Base-by-base conservation (phyloP, 2,329 filamentous ascomycete species). In the Aschersonia sp. region DNA sequence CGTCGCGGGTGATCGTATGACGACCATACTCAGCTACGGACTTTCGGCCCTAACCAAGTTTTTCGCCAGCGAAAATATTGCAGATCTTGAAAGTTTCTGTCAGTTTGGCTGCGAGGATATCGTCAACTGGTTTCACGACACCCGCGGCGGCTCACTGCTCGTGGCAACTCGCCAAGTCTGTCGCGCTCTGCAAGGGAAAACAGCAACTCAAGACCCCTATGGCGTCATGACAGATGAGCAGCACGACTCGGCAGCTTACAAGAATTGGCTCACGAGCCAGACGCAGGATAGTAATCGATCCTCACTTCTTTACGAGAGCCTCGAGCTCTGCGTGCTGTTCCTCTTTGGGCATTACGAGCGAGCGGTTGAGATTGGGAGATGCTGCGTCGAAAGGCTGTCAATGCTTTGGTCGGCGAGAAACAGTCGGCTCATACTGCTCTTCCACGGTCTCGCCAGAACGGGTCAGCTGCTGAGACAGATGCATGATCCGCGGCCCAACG, bases 111-210 rank as follows among this genome's bases (percentile, higher is more conserved):
- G 81, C 51, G 77, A 88, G 51, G 85, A 89, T 52, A 77, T 86
- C 50, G 77, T 78, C 1, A 78, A 82, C 45, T 89, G 85, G 85
- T 70, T 80, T 44, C 68, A 73, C 43, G 85, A 89, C 55, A 74
- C 82, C 1, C 73, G 84, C 50, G 85, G 85, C 12, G 85, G 85
- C 2, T 78, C 79, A 0, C 68, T 88, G 46, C 66, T 89, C 5
- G 76, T 84, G 51, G 73, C 76, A 3, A 70, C 82, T 3, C 69
- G 82, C 45, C 85, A 89, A 59, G 72, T 77, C 30, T 76, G 74
- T 46, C 76, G 83, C 45, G 82, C 85, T 29, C 64, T 89, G 28
- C 83, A 88, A 59, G 85, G 85, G 47, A 89, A 88, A 61, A 89
- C 85, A 0, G 63, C 64, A 9, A 64, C 64, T 3, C 62, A 66